A percentile compares a stretch with the other conserved stretches of the same genome.
phyloP scores from a whole-genome alignment of 2,329 filamentous ascomycete species.

The Pyrenochaeta sp. region DNA sequence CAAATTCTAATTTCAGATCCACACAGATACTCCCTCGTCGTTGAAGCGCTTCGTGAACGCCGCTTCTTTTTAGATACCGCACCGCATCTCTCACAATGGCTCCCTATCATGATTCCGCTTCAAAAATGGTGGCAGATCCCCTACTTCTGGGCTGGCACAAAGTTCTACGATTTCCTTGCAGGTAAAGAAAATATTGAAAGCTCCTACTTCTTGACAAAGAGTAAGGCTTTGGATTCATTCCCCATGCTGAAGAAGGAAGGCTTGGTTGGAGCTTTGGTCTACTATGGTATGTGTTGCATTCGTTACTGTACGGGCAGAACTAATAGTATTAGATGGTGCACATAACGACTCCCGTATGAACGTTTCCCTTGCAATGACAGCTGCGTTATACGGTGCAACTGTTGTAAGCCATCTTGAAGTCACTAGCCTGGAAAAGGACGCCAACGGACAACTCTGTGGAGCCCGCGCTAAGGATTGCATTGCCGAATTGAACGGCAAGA shows the following conservation, averaged over 20 bases:
- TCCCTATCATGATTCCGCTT: constrained; percentile 84
- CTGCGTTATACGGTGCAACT: constrained; percentile 84
- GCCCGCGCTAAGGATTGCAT: constrained; percentile 77
- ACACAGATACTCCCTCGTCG: constrained; percentile 73
- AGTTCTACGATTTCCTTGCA: constrained; percentile 85
- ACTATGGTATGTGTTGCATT: constrained; percentile 68
- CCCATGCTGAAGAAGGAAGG: constrained; percentile 86
- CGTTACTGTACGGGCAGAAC: constrained; percentile 3
- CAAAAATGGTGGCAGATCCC: constrained; percentile 86
- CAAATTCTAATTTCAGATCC: background rate
- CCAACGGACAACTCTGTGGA: constrained; percentile 75
- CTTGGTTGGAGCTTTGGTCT: constrained; percentile 82
- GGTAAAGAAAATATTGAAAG: constrained; percentile 88
- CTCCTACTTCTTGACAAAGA: constrained; percentile 87
- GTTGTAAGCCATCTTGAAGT: constrained; percentile 87
- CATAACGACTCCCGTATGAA: constrained; percentile 96
- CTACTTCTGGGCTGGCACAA: constrained; percentile 80
- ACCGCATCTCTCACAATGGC: constrained; percentile 80
- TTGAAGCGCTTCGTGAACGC: constrained; percentile 81
- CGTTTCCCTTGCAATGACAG: constrained; percentile 85
- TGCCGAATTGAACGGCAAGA: constrained; percentile 69
- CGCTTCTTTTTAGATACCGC: constrained; percentile 85
- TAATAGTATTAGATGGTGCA: constrained; percentile 70
- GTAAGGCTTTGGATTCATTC: constrained; percentile 85
- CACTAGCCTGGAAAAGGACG: constrained; percentile 77